Percentiles rank a stretch among this genome's conserved stretches.
These are phyloP conservation scores for Carnegiea gigantea DNA, from an alignment of 179 eudicot genomes.

Conservation along the genomic window DNA sequence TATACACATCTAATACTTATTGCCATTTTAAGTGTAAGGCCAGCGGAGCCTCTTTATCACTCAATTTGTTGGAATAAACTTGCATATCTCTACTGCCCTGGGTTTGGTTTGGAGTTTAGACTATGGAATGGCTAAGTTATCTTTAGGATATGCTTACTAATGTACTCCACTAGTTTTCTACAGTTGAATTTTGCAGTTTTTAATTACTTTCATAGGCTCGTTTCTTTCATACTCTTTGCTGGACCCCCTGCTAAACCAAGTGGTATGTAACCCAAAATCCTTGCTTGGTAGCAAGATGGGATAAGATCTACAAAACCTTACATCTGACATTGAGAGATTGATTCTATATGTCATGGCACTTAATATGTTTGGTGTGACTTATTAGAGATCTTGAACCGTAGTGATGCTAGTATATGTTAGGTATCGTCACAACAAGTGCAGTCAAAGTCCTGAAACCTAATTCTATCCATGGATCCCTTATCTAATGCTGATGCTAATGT, in stretches of 20 bases:
- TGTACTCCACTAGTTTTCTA: neutral
- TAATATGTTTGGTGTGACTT: too few relatives aligned
- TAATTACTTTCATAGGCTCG: neutral
- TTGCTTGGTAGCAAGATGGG: neutral
- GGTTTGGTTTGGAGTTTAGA: neutral
- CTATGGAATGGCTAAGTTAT: neutral
- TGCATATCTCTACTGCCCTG: neutral
- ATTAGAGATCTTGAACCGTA: neutral
- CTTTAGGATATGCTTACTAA: neutral
- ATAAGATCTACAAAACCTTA: neutral
- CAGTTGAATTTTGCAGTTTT: neutral
- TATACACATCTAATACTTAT: too few relatives aligned
- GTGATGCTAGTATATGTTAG: neutral
- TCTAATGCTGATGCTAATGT: too few relatives aligned
- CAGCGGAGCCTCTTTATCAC: neutral
- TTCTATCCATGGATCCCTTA: too few relatives aligned
- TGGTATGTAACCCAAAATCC: neutral
- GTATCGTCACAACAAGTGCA: neutral
- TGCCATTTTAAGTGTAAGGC: neutral
- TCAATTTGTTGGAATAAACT: neutral
- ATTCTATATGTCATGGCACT: neutral
- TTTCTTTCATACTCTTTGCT: neutral
- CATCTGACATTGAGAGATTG: neutral
- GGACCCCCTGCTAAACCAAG: neutral
- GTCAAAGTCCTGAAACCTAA: too few relatives aligned